Evolutionary conservation across 2,329 filamentous ascomycete genomes (phyloP).

Genomic region (Claviceps maximensis): DNA sequence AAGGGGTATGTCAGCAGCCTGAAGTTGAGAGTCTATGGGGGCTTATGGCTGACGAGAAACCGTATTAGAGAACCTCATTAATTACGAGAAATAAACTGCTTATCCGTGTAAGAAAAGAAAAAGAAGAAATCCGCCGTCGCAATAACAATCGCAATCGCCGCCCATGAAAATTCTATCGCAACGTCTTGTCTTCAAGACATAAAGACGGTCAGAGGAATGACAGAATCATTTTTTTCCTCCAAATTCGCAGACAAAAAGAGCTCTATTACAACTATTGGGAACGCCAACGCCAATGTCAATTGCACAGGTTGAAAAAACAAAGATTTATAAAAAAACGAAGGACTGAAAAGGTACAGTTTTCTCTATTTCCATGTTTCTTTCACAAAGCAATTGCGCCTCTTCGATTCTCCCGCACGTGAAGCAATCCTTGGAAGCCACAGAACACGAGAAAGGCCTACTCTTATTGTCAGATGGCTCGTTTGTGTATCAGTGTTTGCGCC

Average conservation of each 20-base stretch:
- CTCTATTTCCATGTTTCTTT: constrained; percentile 4
- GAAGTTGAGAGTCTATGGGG: too few relatives aligned
- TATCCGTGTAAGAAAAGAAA: too few relatives aligned
- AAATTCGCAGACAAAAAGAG: not conserved
- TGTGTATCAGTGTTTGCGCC: too few relatives aligned
- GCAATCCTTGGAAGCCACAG: constrained; percentile 76
- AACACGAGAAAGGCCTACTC: constrained; percentile 78
- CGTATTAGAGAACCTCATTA: too few relatives aligned
- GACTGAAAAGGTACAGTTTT: not conserved
- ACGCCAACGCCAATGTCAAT: constrained; percentile 6
- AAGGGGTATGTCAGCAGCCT: too few relatives aligned
- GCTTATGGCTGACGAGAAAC: too few relatives aligned
- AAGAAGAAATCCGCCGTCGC: too few relatives aligned
- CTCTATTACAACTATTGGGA: not conserved
- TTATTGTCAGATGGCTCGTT: not conserved
- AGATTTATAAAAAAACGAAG: not conserved
- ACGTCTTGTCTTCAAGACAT: too few relatives aligned
- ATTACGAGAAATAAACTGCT: too few relatives aligned
- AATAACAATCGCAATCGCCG: too few relatives aligned
- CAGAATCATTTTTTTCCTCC: not conserved
- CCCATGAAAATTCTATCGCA: too few relatives aligned
- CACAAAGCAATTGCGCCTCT: constrained; percentile 70
- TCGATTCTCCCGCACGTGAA: constrained; percentile 73
- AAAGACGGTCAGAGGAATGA: not conserved
- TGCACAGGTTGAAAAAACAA: not conserved